Base-by-base conservation (phyloP, 169 alveolate genomes). In the Plasmodium cynomolgi region DNA sequence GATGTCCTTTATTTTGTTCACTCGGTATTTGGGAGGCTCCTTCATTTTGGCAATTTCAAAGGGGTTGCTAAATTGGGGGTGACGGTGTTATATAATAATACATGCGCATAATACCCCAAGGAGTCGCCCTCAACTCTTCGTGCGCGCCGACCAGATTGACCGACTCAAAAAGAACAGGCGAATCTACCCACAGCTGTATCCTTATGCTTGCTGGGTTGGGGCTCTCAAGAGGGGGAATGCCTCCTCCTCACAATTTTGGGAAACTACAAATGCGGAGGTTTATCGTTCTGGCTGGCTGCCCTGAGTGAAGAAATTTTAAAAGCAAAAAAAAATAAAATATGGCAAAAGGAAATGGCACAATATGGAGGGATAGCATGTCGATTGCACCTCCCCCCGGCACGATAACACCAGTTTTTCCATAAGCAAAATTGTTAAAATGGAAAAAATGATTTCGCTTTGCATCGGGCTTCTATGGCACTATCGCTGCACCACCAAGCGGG, bases 1-100 rank as follows among this genome's bases (percentile, higher is more conserved):
- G 26, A 86, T 7, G 58, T 86, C 93, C 81, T 47, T 75, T 13
- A 86, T 58, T 75, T 34, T 75, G 26, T 77, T 54, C 81, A 86
- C 26, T 2, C 86, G 86, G 62, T 86, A 86, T 20, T 77, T 54
- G 17, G 20, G n/a, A 1, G 23, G 17, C 68, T 50, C 86, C 23
- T 54, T 56, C 74, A 56, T 86, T 62, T 56, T 79, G 77, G n/a
- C 20, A 0, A 68, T 13, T 68, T 68, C 17, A 68, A 1, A 9
- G 31, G 31, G 4, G 74, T 23, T 0, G 31, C 29, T n/a, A 58
- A 58, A n/a, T 58, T 58, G 2, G 74, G 9, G 15, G 17, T 8
- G 5, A 9, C n/a, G 41, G 3, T 1, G 7, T 68, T 26, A 26
- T 68, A 68, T 68, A 58, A 58, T n/a, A 29, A 20, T 29, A 9